These are phyloP conservation scores for Rhizopus delemar DNA, from an alignment of 371 early-diverging fungal genomes.

Conservation along the genomic window DNA sequence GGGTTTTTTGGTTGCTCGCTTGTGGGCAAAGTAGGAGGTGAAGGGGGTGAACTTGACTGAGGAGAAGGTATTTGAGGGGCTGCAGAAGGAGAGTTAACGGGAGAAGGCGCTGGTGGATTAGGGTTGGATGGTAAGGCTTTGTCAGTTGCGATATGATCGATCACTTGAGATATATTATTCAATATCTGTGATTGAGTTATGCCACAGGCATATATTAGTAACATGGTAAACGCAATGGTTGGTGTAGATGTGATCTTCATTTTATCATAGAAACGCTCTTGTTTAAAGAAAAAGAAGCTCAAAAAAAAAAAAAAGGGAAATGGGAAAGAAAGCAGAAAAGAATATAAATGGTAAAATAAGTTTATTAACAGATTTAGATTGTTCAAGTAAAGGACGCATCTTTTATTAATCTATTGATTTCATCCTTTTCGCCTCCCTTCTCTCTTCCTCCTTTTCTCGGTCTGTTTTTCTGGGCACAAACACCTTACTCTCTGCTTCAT, in stretches of 20 bases:
- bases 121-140: slow-evolving; percentile 2
- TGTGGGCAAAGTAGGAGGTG: slow-evolving; percentile 7
- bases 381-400: background rate
- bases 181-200: slow-evolving; percentile 16
- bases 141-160: slow-evolving; percentile 1
- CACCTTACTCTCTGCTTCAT: slow-evolving; percentile 26
- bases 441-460: slow-evolving; percentile 56
- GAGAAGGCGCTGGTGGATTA: slow-evolving; percentile 9
- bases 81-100: slow-evolving; percentile 11
- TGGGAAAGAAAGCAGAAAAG: slow-evolving; percentile 3
- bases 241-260: background rate
- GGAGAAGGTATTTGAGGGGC: slow-evolving; percentile 8
- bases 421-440: slow-evolving; percentile 38
- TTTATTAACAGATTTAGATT: too few relatives aligned
- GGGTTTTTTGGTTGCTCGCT: background rate
- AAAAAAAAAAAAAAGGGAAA: slow-evolving; percentile 10
- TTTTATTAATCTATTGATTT: slow-evolving; percentile 38
- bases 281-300: background rate
- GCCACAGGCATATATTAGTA: slow-evolving; percentile 7
- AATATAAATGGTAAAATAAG: slow-evolving; percentile 5
- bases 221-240: slow-evolving; percentile 5
- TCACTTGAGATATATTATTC: slow-evolving; percentile 12
- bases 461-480: slow-evolving; percentile 64
- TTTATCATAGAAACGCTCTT: background rate
- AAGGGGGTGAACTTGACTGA: slow-evolving; percentile 1